Base-by-base conservation (phyloP, 2,329 filamentous ascomycete genomes). In the Apiospora kogelbergensis region DNA sequence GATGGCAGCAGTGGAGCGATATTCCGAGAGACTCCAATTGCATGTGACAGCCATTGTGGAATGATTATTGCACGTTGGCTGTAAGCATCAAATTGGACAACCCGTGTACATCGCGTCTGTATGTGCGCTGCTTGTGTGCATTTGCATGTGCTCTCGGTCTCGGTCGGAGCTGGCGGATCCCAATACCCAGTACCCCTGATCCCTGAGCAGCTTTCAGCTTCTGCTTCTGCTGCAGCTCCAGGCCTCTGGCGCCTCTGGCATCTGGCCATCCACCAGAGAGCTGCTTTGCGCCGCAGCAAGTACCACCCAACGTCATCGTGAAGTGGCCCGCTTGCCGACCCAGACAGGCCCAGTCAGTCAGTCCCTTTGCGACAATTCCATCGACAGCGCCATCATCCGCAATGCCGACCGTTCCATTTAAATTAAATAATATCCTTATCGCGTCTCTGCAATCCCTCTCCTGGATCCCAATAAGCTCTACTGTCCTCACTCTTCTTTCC, bases 301-400 rank as follows among this genome's bases (percentile, higher is more conserved):
- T 37, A 60, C 53, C 53, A 60, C 53, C 17, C 30, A 66, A 66
- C 65, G 65, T 66, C 65, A 66, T 66, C 65, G 65, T 66, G 65
- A 66, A 53, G 65, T 37, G 48, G 48, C 53, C 53, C 53, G 37
- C 53, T 30, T n/a, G n/a, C n/a, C n/a, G n/a, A n/a, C n/a, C n/a
- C n/a, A n/a, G n/a, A n/a, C n/a, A 11, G 30, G 41, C 30, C 41
- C 26, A 33, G 33, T 33, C n/a, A n/a, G n/a, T n/a, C 64, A 66
- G 20, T 33, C 24, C 11, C 42, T 33, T 66, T 66, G 40, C 42
- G 26, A 46, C 64, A 30, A 42, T 53, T 57, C 48, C 6, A 57
- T 57, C 10, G 48, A 60, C 17, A 30, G 53, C 30, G 53, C 30
- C 53, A 37, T 37, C 53, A 30, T 37, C 17, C 20, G 13, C n/a